These are phyloP conservation scores for Malania oleifera DNA, from an alignment of 164 flowering plant genomes.

Conservation along the genomic window DNA sequence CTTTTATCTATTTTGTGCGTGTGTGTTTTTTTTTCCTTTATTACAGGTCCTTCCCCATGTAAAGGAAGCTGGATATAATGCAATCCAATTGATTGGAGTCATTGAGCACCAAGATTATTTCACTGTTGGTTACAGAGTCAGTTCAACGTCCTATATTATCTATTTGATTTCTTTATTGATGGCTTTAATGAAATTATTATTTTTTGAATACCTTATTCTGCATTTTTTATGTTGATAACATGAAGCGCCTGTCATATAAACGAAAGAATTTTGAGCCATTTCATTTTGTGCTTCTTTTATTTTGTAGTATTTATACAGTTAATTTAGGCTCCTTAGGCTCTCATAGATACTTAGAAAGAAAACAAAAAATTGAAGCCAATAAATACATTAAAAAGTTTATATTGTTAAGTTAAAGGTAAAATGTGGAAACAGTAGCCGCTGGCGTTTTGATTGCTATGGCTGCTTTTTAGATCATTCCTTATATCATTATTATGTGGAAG, in stretches of 20 bases:
- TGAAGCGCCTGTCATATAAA: not conserved
- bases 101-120: slow-evolving; percentile 94
- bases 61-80: slow-evolving; percentile 87
- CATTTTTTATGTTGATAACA: not conserved
- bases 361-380: too few relatives aligned
- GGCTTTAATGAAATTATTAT: not conserved
- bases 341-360: too few relatives aligned
- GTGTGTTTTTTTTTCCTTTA: not conserved
- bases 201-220: too few relatives aligned
- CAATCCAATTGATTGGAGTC: slow-evolving; percentile 82
- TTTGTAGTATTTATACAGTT: too few relatives aligned
- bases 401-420: not conserved
- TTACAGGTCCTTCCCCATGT: slow-evolving; percentile 81
- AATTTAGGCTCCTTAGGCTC: too few relatives aligned
- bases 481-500: too few relatives aligned
- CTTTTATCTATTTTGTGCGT: not conserved
- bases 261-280: too few relatives aligned
- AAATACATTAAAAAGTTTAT: too few relatives aligned
- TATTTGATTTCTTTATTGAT: not conserved
- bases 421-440: not conserved
- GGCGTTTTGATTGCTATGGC: not conserved
- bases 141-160: slow-evolving; percentile 16
- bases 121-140: slow-evolving; percentile 89
- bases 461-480: not conserved
- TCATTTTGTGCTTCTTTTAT: too few relatives aligned